A percentile compares a stretch with the other conserved stretches of the same genome.
Conservation (phyloP, 1,284 basidiomycete genomes). For the Cryptococcus hybrid region DNA sequence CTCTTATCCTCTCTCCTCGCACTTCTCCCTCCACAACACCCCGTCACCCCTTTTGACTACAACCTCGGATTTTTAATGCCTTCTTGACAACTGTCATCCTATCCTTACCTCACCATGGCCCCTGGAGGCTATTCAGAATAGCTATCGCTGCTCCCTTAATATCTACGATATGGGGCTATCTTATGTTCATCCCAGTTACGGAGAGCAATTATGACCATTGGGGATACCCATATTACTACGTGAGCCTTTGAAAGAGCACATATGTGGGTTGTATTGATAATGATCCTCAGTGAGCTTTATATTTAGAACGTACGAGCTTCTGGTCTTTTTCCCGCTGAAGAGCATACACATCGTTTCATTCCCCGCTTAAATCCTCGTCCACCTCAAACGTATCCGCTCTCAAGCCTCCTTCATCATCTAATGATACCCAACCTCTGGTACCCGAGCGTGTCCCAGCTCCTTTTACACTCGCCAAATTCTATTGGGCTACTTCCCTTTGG, state of each 20-base stretch:
- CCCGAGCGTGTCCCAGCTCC: conserved; percentile 35
- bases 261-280: not conserved
- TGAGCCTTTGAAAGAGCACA: conserved; percentile 9
- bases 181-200: conserved; percentile 13
- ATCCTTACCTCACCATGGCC: conserved; percentile 6
- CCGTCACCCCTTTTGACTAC: conserved; percentile 1
- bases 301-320: conserved; percentile 24
- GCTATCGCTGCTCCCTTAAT: conserved; percentile 22
- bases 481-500: conserved; percentile 33
- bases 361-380: conserved; percentile 13
- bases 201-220: conserved; percentile 24
- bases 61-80: conserved; percentile 9
- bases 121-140: conserved; percentile 29
- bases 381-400: not conserved
- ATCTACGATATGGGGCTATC: conserved; percentile 13
- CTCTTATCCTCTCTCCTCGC: not conserved
- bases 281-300: conserved; percentile 7
- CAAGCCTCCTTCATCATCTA: not conserved
- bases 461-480: conserved; percentile 36
- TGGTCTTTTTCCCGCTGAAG: conserved; percentile 38
- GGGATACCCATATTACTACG: conserved; percentile 20
- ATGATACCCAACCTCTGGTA: conserved; percentile 1
- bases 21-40: not conserved
- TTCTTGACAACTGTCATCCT: conserved; percentile 4
- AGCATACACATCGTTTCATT: conserved; percentile 26